Conservation (phyloP, 2,329 filamentous ascomycete genomes). For the Pseudogymnoascus sp. region DNA sequence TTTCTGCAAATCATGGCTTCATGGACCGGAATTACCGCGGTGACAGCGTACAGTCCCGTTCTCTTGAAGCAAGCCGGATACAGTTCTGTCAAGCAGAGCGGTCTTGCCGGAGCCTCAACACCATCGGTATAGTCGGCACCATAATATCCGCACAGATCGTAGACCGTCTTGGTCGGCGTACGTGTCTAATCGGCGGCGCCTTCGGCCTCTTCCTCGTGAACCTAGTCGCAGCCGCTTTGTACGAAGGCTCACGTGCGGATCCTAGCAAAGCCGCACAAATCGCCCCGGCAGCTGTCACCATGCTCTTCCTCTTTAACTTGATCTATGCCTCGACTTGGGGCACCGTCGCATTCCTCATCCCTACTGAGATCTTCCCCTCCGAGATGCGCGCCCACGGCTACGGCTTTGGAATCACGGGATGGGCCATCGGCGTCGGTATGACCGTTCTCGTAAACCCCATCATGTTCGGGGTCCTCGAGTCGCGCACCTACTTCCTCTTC, state of each 20-base stretch:
- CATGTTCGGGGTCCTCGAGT: conserved; percentile 42
- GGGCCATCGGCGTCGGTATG: conserved; percentile 52
- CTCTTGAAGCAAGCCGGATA: conserved; percentile 31
- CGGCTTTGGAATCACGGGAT: conserved; percentile 52
- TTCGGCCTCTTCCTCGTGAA: conserved; percentile 40
- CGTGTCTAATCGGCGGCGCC: conserved; percentile 40
- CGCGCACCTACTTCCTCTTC: conserved; percentile 46
- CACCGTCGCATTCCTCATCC: conserved; percentile 44
- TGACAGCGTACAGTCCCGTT: conserved; percentile 26
- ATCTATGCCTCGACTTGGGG: conserved; percentile 46
- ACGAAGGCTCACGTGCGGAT: conserved; percentile 31
- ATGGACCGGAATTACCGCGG: conserved; percentile 39
- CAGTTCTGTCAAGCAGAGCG: conserved; percentile 36
- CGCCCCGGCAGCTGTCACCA: conserved; percentile 42
- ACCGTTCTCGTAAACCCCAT: conserved; percentile 47
- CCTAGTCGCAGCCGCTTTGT: conserved; percentile 33
- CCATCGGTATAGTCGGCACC: conserved; percentile 45
- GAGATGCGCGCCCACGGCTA: conserved; percentile 53
- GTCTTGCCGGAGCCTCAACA: conserved; percentile 46
- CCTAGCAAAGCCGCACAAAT: conserved; percentile 33
- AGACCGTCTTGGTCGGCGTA: conserved; percentile 41
- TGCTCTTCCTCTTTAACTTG: conserved; percentile 47
- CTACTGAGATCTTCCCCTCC: conserved; percentile 49
- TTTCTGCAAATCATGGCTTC: conserved; percentile 40
- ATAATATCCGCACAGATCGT: conserved; percentile 45